These are phyloP conservation scores for Breynia disticha DNA, from an alignment of 441 rosid species.

Conservation along the genomic window DNA sequence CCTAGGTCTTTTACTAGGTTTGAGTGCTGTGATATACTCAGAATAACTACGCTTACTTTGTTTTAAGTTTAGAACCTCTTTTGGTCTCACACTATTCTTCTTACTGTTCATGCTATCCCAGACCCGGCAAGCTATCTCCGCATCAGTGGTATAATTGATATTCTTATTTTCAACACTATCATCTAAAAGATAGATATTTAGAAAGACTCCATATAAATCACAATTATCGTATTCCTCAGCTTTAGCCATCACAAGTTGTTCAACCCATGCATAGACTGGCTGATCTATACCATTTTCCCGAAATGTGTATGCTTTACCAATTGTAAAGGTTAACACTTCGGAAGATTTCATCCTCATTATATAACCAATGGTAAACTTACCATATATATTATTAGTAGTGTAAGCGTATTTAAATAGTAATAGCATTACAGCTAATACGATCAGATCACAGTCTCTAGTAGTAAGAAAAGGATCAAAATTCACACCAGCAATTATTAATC, in stretches of 20 bases:
- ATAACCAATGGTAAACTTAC: conserved; percentile 1
- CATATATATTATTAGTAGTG: background rate
- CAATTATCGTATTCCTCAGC: conserved; percentile 1
- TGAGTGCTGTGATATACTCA: conserved; percentile 1
- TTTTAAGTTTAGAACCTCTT: background rate
- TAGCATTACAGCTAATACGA: background rate
- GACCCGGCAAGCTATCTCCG: background rate
- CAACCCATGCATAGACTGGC: conserved; percentile 1
- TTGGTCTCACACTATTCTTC: background rate
- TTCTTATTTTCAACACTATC: background rate
- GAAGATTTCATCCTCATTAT: background rate
- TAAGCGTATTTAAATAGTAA: conserved; percentile 4
- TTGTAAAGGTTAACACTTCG: background rate
- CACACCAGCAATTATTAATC: background rate
- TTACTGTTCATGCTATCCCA: background rate
- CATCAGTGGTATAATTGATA: background rate
- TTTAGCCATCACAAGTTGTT: background rate
- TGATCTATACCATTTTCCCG: background rate
- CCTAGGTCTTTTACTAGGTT: background rate
- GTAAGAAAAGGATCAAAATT: background rate
- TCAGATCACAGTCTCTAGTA: background rate
- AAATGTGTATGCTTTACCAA: conserved; percentile 1
- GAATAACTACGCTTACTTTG: conserved; percentile 1
- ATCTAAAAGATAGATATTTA: background rate
- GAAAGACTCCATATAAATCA: background rate